phyloP scores from a whole-genome alignment of 129 eudicot species.

The Tagetes erecta region DNA sequence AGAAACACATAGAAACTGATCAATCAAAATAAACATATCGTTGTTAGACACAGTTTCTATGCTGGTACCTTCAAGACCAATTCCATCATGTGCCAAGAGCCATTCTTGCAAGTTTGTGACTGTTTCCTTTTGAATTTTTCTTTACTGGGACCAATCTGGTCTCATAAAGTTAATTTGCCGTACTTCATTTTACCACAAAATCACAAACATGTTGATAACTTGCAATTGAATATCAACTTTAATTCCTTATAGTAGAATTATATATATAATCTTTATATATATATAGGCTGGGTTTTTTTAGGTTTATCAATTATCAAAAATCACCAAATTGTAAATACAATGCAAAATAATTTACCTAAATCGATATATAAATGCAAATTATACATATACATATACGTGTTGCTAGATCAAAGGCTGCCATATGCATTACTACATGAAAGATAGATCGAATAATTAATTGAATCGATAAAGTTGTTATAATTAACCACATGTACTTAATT shows the following conservation, averaged over 20 bases:
- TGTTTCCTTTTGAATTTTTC: conserved; percentile 34
- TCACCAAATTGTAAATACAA: too few relatives aligned
- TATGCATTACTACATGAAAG: neutral
- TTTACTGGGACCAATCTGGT: conserved; percentile 39
- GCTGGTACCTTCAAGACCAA: conserved; percentile 31
- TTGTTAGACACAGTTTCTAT: conserved; percentile 33
- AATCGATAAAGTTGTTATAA: neutral
- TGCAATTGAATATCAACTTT: neutral
- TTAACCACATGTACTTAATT: neutral
- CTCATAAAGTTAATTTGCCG: conserved; percentile 24
- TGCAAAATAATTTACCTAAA: neutral
- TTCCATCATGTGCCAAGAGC: conserved; percentile 30
- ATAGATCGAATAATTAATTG: neutral
- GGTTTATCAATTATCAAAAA: too few relatives aligned
- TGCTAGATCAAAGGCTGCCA: conserved; percentile 4
- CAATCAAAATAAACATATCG: conserved; percentile 22
- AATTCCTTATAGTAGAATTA: too few relatives aligned
- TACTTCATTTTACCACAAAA: conserved; percentile 14
- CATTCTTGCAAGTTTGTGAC: conserved; percentile 29
- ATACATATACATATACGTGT: neutral
- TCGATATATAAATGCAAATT: neutral
- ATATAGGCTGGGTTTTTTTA: too few relatives aligned
- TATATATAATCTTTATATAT: too few relatives aligned
- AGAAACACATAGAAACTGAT: neutral
- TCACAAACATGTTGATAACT: conserved; percentile 20